Evolutionary conservation across 345 rosid species (phyloP).

Genomic region (Hypericum perforatum): DNA sequence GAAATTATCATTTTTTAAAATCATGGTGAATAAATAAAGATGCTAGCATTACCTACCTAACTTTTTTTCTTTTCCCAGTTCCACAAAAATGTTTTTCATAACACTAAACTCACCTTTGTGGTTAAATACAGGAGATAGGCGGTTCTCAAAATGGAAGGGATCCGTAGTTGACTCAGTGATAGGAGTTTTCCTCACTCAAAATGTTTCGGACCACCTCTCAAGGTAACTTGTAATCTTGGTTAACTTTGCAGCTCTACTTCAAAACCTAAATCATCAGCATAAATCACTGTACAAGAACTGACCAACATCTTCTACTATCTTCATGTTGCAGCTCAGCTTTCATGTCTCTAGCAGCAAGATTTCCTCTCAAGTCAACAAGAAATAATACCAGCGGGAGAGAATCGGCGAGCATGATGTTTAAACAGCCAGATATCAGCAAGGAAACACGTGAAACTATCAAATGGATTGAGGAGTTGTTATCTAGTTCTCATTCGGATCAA

Average conservation of each 20-base stretch:
- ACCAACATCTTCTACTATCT: constrained; percentile 12
- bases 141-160: constrained; percentile 97
- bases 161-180: constrained; percentile 95
- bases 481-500: constrained; percentile 26
- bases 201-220: constrained; percentile 93
- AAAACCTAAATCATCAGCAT: constrained; percentile 4
- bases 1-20: no score
- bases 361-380: constrained; percentile 46
- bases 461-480: constrained; percentile 27
- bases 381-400: constrained; percentile 18
- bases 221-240: constrained; percentile 58
- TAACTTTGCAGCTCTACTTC: constrained; percentile 5
- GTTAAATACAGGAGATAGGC: constrained; percentile 65
- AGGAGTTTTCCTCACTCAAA: constrained; percentile 94
- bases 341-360: constrained; percentile 75
- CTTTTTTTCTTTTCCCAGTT: no score
- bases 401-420: constrained; percentile 24
- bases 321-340: constrained; percentile 76
- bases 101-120: background rate
- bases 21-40: no score
- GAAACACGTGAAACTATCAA: constrained; percentile 25
- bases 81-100: background rate
- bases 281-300: constrained; percentile 10
- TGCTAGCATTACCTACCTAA: no score
- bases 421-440: constrained; percentile 51